Base-by-base conservation (phyloP, 2,329 filamentous ascomycete species). In the Aspergillus eucalypticola region DNA sequence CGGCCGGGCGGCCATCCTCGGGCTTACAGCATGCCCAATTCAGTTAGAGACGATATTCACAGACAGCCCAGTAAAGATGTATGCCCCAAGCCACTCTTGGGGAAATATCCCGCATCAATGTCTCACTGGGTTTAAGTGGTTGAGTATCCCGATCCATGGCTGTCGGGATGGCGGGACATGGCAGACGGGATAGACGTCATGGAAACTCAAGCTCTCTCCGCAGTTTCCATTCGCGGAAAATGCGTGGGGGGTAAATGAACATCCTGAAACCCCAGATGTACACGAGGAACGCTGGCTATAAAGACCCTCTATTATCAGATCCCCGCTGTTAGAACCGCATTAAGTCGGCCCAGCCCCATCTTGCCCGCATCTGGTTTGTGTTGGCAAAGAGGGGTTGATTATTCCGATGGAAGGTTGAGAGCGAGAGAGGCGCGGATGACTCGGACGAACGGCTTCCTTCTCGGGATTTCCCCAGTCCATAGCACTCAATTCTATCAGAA, bases 151-250 rank as follows among this genome's bases (percentile, higher is more conserved):
- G 44, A 25, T 49, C 21, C 21, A 49, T 25, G 44, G 44, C 44
- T 49, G 44, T 29, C n/a, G 25, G 25, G 46, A 32, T 27, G 25
- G 46, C 25, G 46, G 25, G 8, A 17, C 19, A 35, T 35, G 32
- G 32, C 41, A 44, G 41, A 27, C 23, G 46, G 46, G n/a, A 50
- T n/a, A 32, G 46, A 50, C 46, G 46, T 50, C 46, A 50, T 50
- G 15, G 46, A 10, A 17, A 27, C n/a, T 27, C 15, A 17, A 29
- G 15, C 15, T 29, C 25, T 50, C 46, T 50, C 46, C 25, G 46
- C 46, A 50, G 46, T 15, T 15, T 27, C 46, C 46, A 32, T 19
- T 50, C 25, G 25, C 10, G 25, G 46, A 27, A 32, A 50, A 29
- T 11, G 46, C 46, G 23, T 27, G 25, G 46, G 27, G 25, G 46